A percentile compares a stretch with the other conserved stretches of the same genome.
These are phyloP conservation scores for Colletotrichum musae DNA, from an alignment of 2,329 filamentous ascomycete genomes.

Conservation along the genomic window DNA sequence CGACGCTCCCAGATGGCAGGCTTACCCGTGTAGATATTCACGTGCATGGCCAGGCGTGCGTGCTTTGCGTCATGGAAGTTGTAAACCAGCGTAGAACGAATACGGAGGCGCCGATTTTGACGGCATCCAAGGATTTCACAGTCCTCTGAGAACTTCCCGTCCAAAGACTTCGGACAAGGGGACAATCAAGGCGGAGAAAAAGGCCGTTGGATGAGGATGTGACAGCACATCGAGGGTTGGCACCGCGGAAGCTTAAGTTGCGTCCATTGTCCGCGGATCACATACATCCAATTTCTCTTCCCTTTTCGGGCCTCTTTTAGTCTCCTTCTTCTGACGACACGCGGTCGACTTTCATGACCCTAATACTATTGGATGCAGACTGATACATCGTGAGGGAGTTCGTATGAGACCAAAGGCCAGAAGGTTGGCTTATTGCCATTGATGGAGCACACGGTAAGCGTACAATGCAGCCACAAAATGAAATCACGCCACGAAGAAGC, in stretches of 20 bases:
- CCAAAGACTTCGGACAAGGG: neutral
- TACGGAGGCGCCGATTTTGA: neutral
- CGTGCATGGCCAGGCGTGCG: neutral
- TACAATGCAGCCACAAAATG: too few relatives aligned
- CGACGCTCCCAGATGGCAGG: conserved; percentile 17
- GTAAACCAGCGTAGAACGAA: conserved; percentile 6
- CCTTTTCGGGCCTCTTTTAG: neutral
- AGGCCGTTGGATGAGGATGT: neutral
- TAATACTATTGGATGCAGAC: too few relatives aligned
- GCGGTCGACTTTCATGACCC: too few relatives aligned
- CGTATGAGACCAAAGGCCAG: too few relatives aligned
- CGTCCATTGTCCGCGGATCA: neutral
- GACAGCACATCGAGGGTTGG: neutral
- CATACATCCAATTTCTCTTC: neutral
- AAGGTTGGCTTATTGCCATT: too few relatives aligned
- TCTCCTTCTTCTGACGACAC: neutral
- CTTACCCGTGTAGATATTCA: conserved; percentile 7
- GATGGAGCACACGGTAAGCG: too few relatives aligned
- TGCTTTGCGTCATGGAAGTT: conserved; percentile 18
- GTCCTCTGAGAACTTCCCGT: too few relatives aligned
- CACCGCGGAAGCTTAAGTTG: neutral
- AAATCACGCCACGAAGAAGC: too few relatives aligned
- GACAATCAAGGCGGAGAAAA: neutral
- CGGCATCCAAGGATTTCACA: neutral
- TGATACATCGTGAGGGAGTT: too few relatives aligned